Percentiles rank a stretch among this genome's conserved stretches.
phyloP scores from a whole-genome alignment of 1,284 basidiomycete genomes.

The Garcileccinum viscosum region DNA sequence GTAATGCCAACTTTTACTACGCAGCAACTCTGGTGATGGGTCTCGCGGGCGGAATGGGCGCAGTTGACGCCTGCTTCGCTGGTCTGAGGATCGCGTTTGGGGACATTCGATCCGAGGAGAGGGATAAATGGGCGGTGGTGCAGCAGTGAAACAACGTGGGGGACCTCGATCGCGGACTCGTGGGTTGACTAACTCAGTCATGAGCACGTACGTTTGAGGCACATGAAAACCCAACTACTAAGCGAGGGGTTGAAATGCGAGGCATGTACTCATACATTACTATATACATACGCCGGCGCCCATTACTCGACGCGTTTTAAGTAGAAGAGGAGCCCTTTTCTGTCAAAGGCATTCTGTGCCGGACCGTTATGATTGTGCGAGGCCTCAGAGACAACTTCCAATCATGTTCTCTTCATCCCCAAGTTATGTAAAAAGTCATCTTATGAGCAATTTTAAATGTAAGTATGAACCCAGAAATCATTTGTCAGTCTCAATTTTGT shows the following conservation, averaged over 20 bases:
- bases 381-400: not conserved
- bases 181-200: not conserved
- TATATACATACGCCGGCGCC: not conserved
- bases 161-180: too few relatives aligned
- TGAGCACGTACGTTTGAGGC: not conserved
- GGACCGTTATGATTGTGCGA: not conserved
- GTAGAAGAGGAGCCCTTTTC: not conserved
- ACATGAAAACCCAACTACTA: not conserved
- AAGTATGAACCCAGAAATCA: too few relatives aligned
- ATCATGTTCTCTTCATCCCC: not conserved
- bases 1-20: conserved; percentile 99
- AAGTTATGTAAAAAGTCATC: not conserved
- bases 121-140: conserved; percentile 36
- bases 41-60: conserved; percentile 81
- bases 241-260: not conserved
- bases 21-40: conserved; percentile 94
- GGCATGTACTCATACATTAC: not conserved
- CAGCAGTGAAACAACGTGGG: conserved; percentile 31
- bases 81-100: conserved; percentile 76
- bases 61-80: conserved; percentile 85
- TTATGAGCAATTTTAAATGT: not conserved
- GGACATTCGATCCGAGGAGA: conserved; percentile 50
- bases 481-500: too few relatives aligned
- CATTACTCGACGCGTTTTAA: not conserved
- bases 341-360: not conserved